Evolutionary conservation across 192 early-diverging fungal genomes (phyloP), one percentile per base, ranked within the genome.

Genomic region (Coemansia sp.): DNA sequence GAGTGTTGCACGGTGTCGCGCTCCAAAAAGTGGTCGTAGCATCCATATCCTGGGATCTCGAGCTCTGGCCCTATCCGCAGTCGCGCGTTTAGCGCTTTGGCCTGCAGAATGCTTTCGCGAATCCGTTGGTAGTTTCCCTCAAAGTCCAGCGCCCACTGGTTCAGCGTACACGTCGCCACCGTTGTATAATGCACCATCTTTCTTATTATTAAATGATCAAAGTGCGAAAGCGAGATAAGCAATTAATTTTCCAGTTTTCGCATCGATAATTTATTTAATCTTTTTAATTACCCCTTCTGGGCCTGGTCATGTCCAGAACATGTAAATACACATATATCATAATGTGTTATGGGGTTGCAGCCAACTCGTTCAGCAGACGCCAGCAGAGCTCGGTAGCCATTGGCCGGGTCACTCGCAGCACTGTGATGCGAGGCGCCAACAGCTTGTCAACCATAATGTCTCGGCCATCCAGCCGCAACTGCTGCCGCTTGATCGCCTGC

Each of bases 1-100:
- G 95, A 92, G 74, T 99, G 97, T 14, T 89, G 69, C 73, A 89
- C 89, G 0, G 97, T 99, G 79, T 99, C 97, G 54, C 86, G 84
- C 86, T 99, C 97, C 32, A 95, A 78, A 73, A 98, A 98, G 61
- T 99, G 97, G 76, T 99, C 97, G 59, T 93, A 89, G 85, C 97
- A 99, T 11, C 96, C 96, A 72, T 99, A 99, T 23, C 97, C 97
- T 4, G 92, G 88, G 71, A 99, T 92, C 77, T 99, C 97, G 8
- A 99, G 86, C 79, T 98, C 96, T 2, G 96, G 94, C 1, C 97
- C 97, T 49, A 97, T 87, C 25, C 97, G 87, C 35, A 94, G 83
- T 23, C 76, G 82, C 0, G 97, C 93, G 5, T 93, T 93, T 10
- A 66, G 67, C 32, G 83, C 86, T 65, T 95, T 97, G 8, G 95